These are phyloP conservation scores for Phytophthora rubi DNA, from an alignment of 352 stramenopile genomes.

Conservation along the genomic window DNA sequence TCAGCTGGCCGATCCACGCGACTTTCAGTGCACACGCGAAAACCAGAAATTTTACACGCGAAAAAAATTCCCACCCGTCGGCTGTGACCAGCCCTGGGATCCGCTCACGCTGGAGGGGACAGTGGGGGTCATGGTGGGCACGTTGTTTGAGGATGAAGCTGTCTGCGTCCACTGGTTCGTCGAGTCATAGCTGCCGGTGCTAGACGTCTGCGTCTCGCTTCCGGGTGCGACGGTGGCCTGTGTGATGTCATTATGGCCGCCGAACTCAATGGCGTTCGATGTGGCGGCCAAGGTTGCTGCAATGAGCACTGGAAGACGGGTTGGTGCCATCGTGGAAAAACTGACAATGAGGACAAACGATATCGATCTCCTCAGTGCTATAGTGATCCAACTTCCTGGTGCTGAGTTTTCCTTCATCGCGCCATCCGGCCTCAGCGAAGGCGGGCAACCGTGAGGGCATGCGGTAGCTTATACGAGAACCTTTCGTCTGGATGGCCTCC, in stretches of 20 bases:
- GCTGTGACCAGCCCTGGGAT: constrained; percentile 9
- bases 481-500: no score
- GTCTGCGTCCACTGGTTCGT: constrained; percentile 25
- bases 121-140: constrained; percentile 5
- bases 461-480: no score
- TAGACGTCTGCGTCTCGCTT: constrained; percentile 8
- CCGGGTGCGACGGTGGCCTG: constrained; percentile 21
- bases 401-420: no score
- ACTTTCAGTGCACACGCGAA: no score
- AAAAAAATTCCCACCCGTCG: no score
- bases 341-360: constrained; percentile 14
- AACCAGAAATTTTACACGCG: no score
- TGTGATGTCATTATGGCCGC: constrained; percentile 21
- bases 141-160: constrained; percentile 24
- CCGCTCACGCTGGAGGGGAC: constrained; percentile 10
- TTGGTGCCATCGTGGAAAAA: constrained; percentile 21
- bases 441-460: no score
- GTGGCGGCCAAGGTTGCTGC: constrained; percentile 16
- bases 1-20: no score
- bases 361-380: background rate
- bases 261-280: constrained; percentile 20
- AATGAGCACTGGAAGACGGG: constrained; percentile 24
- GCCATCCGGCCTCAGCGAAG: background rate
- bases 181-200: constrained; percentile 12
- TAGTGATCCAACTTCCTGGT: no score